Percentiles rank a stretch among this genome's conserved stretches.
Evolutionary conservation across 352 stramenopile species (phyloP).

Genomic region (Phytophthora cajani): DNA sequence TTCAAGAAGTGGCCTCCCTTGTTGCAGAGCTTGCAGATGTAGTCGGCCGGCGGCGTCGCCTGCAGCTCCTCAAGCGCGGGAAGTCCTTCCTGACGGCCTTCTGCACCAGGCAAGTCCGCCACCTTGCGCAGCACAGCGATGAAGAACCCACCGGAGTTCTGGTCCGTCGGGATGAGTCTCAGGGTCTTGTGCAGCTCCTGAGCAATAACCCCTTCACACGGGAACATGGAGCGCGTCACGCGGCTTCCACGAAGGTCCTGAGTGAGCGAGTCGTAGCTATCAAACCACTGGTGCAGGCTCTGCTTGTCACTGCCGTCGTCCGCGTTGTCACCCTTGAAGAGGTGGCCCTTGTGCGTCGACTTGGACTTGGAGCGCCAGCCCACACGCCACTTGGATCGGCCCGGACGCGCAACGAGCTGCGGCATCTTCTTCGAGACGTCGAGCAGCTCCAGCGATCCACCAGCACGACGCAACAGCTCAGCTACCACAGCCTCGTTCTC

Average conservation of each 20-base stretch:
- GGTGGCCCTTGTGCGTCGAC: slow-evolving; percentile 80
- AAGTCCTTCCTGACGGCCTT: slow-evolving; percentile 58
- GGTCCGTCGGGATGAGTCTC: slow-evolving; percentile 96
- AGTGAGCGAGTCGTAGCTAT: slow-evolving; percentile 61
- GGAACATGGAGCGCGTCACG: slow-evolving; percentile 87
- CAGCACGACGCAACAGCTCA: slow-evolving; percentile 91
- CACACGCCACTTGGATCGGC: slow-evolving; percentile 70
- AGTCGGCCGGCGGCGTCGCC: slow-evolving; percentile 54
- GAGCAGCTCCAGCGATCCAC: slow-evolving; percentile 90
- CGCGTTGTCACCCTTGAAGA: slow-evolving; percentile 51
- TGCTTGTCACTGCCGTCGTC: slow-evolving; percentile 11
- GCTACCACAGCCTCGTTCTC: slow-evolving; percentile 99
- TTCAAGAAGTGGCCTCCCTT: slow-evolving; percentile 79
- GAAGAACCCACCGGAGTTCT: slow-evolving; percentile 99
- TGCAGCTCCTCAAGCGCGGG: slow-evolving; percentile 55
- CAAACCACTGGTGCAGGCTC: slow-evolving; percentile 81
- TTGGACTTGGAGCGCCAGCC: slow-evolving; percentile 90
- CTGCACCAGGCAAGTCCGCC: slow-evolving; percentile 54
- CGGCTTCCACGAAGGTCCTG: slow-evolving; percentile 72
- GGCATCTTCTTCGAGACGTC: slow-evolving; percentile 78
- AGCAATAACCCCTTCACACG: slow-evolving; percentile 45
- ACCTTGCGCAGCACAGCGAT: slow-evolving; percentile 95
- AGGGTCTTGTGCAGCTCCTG: slow-evolving; percentile 90
- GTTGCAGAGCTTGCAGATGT: slow-evolving; percentile 82
- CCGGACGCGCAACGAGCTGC: slow-evolving; percentile 59